A percentile compares a stretch with the other conserved stretches of the same genome.
These are phyloP conservation scores for Populus tremula DNA, from an alignment of 345 rosid genomes.

Conservation along the genomic window DNA sequence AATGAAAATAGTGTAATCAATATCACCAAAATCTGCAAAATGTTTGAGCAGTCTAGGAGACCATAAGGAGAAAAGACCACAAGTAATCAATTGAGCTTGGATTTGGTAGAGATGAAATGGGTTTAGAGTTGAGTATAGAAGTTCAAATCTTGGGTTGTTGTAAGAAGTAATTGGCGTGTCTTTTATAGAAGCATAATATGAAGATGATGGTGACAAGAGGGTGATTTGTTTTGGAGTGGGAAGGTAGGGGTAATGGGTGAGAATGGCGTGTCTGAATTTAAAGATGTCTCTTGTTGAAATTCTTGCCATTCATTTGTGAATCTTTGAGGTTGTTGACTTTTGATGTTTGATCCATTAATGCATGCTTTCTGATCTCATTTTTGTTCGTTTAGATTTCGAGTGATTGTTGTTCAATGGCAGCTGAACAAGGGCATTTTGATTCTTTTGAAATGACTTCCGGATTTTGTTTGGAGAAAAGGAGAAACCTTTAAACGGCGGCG, in stretches of 20 bases:
- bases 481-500: too few species aligned
- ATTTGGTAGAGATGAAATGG: constrained; percentile 45
- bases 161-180: constrained; percentile 19
- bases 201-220: not conserved
- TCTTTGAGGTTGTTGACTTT: not conserved
- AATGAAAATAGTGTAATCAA: constrained; percentile 39
- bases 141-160: constrained; percentile 26
- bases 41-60: constrained; percentile 45
- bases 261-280: constrained; percentile 32
- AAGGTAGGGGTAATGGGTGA: not conserved
- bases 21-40: constrained; percentile 41
- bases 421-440: too few species aligned
- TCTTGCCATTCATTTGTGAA: constrained; percentile 67
- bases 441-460: too few species aligned
- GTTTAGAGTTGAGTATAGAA: constrained; percentile 33
- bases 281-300: constrained; percentile 43
- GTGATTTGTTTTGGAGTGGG: constrained; percentile 11
- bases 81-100: constrained; percentile 53
- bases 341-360: constrained; percentile 22
- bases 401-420: too few species aligned
- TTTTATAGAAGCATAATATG: constrained; percentile 10
- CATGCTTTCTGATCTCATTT: not conserved
- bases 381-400: not conserved
- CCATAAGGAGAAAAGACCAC: constrained; percentile 55
- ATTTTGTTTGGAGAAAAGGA: too few species aligned